A percentile compares a stretch with the other conserved stretches of the same genome.
Evolutionary conservation across 1,139 yeast genomes (phyloP).

Genomic region (Candida buenavistaensis): DNA sequence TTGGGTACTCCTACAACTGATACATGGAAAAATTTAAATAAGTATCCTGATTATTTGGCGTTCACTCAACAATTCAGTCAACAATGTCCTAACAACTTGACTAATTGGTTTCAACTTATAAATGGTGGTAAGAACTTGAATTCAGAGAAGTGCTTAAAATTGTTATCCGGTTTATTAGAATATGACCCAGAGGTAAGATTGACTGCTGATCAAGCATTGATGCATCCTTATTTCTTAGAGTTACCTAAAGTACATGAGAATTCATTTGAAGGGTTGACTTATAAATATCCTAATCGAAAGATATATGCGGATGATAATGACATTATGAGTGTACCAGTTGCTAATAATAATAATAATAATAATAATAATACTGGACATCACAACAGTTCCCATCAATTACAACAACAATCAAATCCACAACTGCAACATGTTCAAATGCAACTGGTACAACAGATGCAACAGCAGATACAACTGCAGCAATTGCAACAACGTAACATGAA

Average conservation of each 20-base stretch:
- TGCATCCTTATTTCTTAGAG: conserved; percentile 74
- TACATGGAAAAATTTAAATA: conserved; percentile 74
- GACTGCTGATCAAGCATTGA: conserved; percentile 72
- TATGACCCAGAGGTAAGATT: conserved; percentile 81
- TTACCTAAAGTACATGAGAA: conserved; percentile 67
- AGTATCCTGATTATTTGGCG: conserved; percentile 82
- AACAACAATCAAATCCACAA: conserved; percentile 18
- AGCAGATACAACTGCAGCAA: conserved; percentile 4
- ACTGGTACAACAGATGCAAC: background rate
- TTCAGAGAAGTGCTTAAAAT: conserved; percentile 48
- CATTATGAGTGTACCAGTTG: conserved; percentile 38
- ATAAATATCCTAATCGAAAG: conserved; percentile 70
- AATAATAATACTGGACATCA: background rate
- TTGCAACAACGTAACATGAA: conserved; percentile 1
- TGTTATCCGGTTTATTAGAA: conserved; percentile 63
- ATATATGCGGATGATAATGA: conserved; percentile 79
- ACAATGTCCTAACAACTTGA: conserved; percentile 64
- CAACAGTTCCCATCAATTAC: conserved; percentile 11
- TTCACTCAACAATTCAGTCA: conserved; percentile 57
- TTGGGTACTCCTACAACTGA: conserved; percentile 81
- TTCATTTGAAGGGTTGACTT: conserved; percentile 64
- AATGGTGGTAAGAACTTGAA: conserved; percentile 65
- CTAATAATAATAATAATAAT: conserved; percentile 13
- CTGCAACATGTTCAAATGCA: conserved; percentile 2
- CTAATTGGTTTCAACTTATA: conserved; percentile 81